Evolutionary conservation across 2,329 filamentous ascomycete genomes (phyloP), one percentile per base, ranked within the genome.

Genomic region (Aspergillus piperis): DNA sequence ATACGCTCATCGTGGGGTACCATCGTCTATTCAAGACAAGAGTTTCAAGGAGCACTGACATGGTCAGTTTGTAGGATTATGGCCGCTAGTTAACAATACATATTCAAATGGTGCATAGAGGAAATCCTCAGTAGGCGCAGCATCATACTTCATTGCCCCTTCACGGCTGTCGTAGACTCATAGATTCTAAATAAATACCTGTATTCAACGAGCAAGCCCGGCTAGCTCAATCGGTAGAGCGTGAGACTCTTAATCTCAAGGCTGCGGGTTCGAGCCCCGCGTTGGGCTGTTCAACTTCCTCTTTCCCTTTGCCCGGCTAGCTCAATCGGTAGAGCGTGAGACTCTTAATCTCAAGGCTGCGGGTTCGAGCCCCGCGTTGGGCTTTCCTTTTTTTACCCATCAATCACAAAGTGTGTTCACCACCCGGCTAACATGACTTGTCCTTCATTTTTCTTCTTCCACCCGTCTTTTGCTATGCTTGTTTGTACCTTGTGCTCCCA

Each of bases 141-240:
- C 10, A 13, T 36, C 4, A 36, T 36, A 36, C 11, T 36, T 15
- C 4, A 13, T 6, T 36, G 13, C 32, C 5, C 32, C 32, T 15
- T 17, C 17, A 3, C 36, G n/a, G 36, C 38, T 17, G 6, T 39
- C 0, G 44, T 27, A 39, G 21, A n/a, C 15, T 54, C 8, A 57
- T 60, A 7, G 10, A 25, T 21, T 47, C 8, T 42, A 42, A 51
- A 39, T 19, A 19, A 11, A 2, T 10, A 15, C 4, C n/a, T 1
- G 1, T 8, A 27, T 54, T 25, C n/a, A 38, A 50, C 1, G 65
- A 62, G 57, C 57, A 57, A 63, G 78, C 78, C 74, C 73, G 78
- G 77, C 76, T 80, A 81, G 78, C 79, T 81, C 79, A 81, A 81
- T 81, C 77, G 79, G 73, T 77, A 81, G 75, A 77, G 75, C 76